Evolutionary conservation across 1,139 yeast genomes (phyloP).

Genomic region (Meyerozyma guilliermondii): DNA sequence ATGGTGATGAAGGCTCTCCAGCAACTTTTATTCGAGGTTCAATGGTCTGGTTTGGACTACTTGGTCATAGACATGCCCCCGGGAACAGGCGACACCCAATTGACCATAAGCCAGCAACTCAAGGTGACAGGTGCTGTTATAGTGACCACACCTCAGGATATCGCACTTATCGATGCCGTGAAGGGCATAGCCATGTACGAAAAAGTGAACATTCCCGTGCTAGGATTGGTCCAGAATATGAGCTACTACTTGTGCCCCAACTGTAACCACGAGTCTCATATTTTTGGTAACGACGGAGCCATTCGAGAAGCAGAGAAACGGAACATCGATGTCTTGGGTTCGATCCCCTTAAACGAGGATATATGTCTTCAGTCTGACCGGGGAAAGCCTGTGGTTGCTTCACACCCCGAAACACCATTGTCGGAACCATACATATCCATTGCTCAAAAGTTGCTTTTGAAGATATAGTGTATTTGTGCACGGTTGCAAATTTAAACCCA

Average conservation of each 20-base stretch:
- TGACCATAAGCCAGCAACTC: slow-evolving; percentile 76
- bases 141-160: slow-evolving; percentile 85
- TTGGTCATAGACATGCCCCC: slow-evolving; percentile 86
- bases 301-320: slow-evolving; percentile 49
- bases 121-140: slow-evolving; percentile 74
- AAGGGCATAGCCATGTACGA: slow-evolving; percentile 78
- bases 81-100: slow-evolving; percentile 86
- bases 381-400: slow-evolving; percentile 60
- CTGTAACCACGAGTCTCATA: slow-evolving; percentile 67
- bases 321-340: slow-evolving; percentile 52
- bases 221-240: slow-evolving; percentile 84
- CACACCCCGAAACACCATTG: slow-evolving; percentile 32
- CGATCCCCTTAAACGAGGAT: slow-evolving; percentile 62
- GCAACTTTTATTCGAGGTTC: slow-evolving; percentile 74
- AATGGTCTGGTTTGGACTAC: slow-evolving; percentile 70
- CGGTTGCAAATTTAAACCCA: not conserved
- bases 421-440: slow-evolving; percentile 39
- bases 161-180: slow-evolving; percentile 76
- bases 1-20: slow-evolving; percentile 86
- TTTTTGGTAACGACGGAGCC: slow-evolving; percentile 72
- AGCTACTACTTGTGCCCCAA: slow-evolving; percentile 72
- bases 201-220: slow-evolving; percentile 66
- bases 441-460: slow-evolving; percentile 26
- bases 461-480: slow-evolving; percentile 2
- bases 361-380: slow-evolving; percentile 58